Evolutionary conservation across 129 eudicot genomes (phyloP).

Genomic region (Arctium lappa): DNA sequence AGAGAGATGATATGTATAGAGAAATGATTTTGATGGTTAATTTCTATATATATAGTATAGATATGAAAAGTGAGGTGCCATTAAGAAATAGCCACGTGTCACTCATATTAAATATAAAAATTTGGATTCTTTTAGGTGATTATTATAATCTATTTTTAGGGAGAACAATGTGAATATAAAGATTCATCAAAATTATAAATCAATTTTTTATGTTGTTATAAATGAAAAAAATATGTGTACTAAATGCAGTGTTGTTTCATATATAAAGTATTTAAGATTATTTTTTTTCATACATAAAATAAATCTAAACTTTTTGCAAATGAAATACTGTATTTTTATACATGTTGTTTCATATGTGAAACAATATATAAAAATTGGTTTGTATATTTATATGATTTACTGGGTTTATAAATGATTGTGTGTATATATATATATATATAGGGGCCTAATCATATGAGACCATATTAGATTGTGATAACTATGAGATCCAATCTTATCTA

Average conservation of each 20-base stretch:
- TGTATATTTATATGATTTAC: too few species aligned
- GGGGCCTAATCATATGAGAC: too few species aligned
- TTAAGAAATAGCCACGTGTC: neutral
- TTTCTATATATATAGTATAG: neutral
- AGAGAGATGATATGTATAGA: neutral
- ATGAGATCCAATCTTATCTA: too few species aligned
- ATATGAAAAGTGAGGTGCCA: neutral
- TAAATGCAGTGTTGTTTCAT: neutral
- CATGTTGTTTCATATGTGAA: neutral
- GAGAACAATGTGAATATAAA: neutral
- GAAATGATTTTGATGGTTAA: conserved; percentile 11
- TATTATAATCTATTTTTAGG: neutral
- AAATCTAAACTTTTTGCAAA: neutral
- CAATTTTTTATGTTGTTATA: neutral
- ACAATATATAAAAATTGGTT: too few species aligned
- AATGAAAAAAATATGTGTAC: neutral
- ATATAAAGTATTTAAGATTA: neutral
- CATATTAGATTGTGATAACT: too few species aligned
- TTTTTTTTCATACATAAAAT: neutral
- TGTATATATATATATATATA: too few species aligned
- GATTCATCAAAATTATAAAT: neutral
- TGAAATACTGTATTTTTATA: neutral
- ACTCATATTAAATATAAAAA: neutral
- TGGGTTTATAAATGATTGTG: too few species aligned
- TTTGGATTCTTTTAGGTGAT: neutral